These are phyloP conservation scores for Phytophthora meadii DNA, from an alignment of 352 stramenopile species.

Conservation along the genomic window DNA sequence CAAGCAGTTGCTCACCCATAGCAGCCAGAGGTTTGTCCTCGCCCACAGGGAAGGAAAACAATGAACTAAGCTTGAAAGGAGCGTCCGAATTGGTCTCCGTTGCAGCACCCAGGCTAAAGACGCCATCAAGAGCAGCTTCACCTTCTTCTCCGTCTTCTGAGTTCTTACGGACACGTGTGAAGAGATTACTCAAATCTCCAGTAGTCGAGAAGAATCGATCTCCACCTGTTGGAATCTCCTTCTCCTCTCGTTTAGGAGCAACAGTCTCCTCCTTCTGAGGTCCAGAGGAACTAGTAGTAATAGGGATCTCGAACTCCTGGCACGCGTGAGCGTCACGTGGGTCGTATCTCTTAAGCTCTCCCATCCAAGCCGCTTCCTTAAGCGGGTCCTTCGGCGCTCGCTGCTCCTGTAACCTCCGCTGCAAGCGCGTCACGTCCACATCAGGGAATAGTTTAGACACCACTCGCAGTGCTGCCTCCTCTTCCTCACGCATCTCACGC, in stretches of 20 bases:
- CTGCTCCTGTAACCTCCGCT: conserved; percentile 49
- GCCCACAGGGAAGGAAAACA: conserved; percentile 71
- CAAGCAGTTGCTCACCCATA: conserved; percentile 61
- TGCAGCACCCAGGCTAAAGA: conserved; percentile 45
- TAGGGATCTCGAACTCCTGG: conserved; percentile 60
- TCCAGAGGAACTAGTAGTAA: conserved; percentile 31
- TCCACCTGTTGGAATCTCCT: conserved; percentile 59
- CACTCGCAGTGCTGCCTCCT: conserved; percentile 58
- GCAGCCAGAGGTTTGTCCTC: conserved; percentile 52
- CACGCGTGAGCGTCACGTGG: conserved; percentile 50
- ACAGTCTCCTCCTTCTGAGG: conserved; percentile 29
- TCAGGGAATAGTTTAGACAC: conserved; percentile 72
- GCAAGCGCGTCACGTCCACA: conserved; percentile 70
- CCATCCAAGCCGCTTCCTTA: conserved; percentile 85
- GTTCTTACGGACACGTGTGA: conserved; percentile 82
- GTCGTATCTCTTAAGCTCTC: conserved; percentile 74
- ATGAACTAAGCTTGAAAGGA: conserved; percentile 75
- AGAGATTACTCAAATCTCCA: conserved; percentile 64
- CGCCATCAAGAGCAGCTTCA: conserved; percentile 78
- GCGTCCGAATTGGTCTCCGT: conserved; percentile 7
- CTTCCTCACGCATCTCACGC: conserved; percentile 57
- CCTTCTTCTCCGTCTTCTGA: conserved; percentile 81
- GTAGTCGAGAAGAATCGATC: conserved; percentile 80
- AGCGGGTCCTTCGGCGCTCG: conserved; percentile 63
- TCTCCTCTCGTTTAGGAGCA: conserved; percentile 40